Percentiles rank a stretch among this genome's conserved stretches.
These are phyloP conservation scores for Clavaria fumosa DNA, from an alignment of 768 basidiomycete species.

Conservation along the genomic window DNA sequence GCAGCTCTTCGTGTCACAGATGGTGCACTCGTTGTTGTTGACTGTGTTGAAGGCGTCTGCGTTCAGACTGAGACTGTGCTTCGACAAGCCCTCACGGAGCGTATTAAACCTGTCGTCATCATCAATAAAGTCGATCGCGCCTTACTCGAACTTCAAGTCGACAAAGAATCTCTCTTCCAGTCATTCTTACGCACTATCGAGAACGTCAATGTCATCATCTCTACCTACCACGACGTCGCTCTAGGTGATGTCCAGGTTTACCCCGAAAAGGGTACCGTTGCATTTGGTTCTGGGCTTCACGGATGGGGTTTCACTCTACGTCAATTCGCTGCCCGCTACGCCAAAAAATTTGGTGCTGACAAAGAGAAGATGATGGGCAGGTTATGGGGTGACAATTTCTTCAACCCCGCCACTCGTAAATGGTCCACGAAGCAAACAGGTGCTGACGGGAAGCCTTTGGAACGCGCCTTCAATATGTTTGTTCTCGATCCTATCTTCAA, in stretches of 20 bases:
- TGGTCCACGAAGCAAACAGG: constrained; percentile 73
- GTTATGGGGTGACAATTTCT: constrained; percentile 99
- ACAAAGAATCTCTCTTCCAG: constrained; percentile 95
- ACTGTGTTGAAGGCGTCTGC: constrained; percentile 98
- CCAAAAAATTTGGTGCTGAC: constrained; percentile 98
- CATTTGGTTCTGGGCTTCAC: constrained; percentile 98
- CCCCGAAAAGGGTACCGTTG: constrained; percentile 95
- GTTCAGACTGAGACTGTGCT: constrained; percentile 99
- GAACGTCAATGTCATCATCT: constrained; percentile 95
- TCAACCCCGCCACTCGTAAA: constrained; percentile 93
- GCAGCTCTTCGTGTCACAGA: constrained; percentile 99
- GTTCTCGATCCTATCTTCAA: constrained; percentile 99
- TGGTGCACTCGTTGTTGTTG: constrained; percentile 98
- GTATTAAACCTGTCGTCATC: constrained; percentile 98
- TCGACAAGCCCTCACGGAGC: constrained; percentile 91
- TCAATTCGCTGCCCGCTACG: constrained; percentile 87
- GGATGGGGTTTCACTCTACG: constrained; percentile 99
- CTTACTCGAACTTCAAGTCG: constrained; percentile 92
- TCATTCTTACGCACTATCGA: constrained; percentile 97
- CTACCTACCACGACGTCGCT: constrained; percentile 85
- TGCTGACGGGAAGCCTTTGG: constrained; percentile 76
- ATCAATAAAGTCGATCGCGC: constrained; percentile 99
- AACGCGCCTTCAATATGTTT: constrained; percentile 97
- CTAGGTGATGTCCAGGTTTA: constrained; percentile 99
- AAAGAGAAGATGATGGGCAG: constrained; percentile 96